Evolutionary conservation across 345 rosid species (phyloP).

Genomic region (Gossypium australe): DNA sequence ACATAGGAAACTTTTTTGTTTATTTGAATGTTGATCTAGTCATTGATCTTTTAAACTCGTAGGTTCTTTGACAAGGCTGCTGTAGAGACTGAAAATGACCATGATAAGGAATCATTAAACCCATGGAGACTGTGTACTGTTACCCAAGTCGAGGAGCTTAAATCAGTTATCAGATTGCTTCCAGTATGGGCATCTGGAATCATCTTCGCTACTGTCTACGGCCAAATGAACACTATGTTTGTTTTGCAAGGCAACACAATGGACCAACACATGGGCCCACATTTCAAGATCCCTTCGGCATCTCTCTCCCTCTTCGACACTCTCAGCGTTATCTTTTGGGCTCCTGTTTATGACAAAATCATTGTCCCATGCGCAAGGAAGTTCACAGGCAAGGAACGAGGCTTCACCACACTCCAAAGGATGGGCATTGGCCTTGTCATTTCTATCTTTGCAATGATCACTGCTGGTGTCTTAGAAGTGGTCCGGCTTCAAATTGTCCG

Average conservation of each 20-base stretch:
- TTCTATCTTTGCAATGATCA: slow-evolving; percentile 67
- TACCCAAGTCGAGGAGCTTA: slow-evolving; percentile 92
- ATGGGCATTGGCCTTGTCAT: slow-evolving; percentile 88
- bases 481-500: slow-evolving; percentile 46
- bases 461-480: slow-evolving; percentile 70
- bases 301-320: slow-evolving; percentile 84
- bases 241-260: slow-evolving; percentile 89
- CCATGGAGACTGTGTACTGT: slow-evolving; percentile 87
- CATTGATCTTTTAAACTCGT: neutral
- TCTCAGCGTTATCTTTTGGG: slow-evolving; percentile 84
- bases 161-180: slow-evolving; percentile 64
- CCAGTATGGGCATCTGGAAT: slow-evolving; percentile 95
- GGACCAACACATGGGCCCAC: slow-evolving; percentile 82
- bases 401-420: slow-evolving; percentile 91
- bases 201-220: slow-evolving; percentile 67
- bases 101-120: slow-evolving; percentile 36
- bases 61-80: slow-evolving; percentile 80
- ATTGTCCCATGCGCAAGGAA: slow-evolving; percentile 63
- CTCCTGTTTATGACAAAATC: slow-evolving; percentile 65
- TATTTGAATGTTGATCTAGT: neutral
- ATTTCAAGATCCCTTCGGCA: slow-evolving; percentile 82
- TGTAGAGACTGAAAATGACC: slow-evolving; percentile 51
- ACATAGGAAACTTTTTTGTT: too few relatives aligned
- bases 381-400: slow-evolving; percentile 65
- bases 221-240: slow-evolving; percentile 91